A percentile compares a stretch with the other conserved stretches of the same genome.
phyloP scores from a whole-genome alignment of 2,329 filamentous ascomycete genomes.

The Pyrenophora seminiperda region DNA sequence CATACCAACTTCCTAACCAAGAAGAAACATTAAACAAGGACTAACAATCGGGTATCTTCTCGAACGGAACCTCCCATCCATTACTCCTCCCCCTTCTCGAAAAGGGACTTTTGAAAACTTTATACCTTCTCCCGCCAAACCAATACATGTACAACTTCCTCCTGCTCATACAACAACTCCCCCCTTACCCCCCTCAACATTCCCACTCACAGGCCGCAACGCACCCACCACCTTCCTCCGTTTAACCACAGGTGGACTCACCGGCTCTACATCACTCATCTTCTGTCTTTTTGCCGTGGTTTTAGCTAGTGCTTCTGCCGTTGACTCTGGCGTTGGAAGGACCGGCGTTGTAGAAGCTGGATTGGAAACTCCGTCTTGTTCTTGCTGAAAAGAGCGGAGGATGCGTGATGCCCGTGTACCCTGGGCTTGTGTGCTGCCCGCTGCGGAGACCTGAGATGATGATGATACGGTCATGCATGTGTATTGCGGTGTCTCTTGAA shows the following conservation, averaged over 20 bases:
- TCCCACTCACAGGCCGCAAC: slow-evolving; percentile 17
- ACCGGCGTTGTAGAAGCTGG: background rate
- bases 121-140: background rate
- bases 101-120: too few species aligned
- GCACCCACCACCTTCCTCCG: slow-evolving; percentile 20
- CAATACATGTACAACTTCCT: background rate
- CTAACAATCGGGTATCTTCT: too few species aligned
- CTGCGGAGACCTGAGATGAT: slow-evolving; percentile 19
- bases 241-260: slow-evolving; percentile 30
- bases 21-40: too few species aligned
- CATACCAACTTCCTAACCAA: too few species aligned
- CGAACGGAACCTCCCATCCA: too few species aligned
- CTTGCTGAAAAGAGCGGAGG: slow-evolving; percentile 7
- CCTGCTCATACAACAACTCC: too few species aligned
- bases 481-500: slow-evolving; percentile 2
- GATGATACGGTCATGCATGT: slow-evolving; percentile 14
- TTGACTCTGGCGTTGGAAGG: background rate
- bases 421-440: slow-evolving; percentile 29
- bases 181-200: background rate
- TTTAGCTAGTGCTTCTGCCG: background rate
- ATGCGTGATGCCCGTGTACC: slow-evolving; percentile 27
- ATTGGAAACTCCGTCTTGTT: too few species aligned
- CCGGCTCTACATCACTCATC: slow-evolving; percentile 7
- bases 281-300: slow-evolving; percentile 6
- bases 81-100: too few species aligned